phyloP scores from a whole-genome alignment of 2,329 filamentous ascomycete species.

The Fusarium compactum region DNA sequence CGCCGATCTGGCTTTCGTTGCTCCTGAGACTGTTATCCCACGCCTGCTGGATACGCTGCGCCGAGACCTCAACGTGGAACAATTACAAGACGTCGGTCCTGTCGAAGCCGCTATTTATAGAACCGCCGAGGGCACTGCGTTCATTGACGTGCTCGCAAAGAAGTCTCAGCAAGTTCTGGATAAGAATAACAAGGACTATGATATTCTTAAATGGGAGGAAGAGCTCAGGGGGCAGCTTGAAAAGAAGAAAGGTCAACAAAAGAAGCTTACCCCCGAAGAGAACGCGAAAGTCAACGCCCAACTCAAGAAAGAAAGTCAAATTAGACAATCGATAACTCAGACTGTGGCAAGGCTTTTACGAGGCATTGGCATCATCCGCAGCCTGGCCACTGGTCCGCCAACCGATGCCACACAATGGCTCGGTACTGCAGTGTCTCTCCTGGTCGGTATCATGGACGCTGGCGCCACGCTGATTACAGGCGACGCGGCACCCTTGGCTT shows the following conservation, averaged over 20 bases:
- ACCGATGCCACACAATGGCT: conserved; percentile 92
- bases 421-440: conserved; percentile 78
- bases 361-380: conserved; percentile 86
- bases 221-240: conserved; percentile 88
- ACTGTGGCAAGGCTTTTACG: conserved; percentile 79
- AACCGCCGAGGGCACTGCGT: conserved; percentile 87
- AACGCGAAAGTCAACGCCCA: conserved; percentile 91
- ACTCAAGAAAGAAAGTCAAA: conserved; percentile 84
- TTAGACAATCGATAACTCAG: conserved; percentile 77
- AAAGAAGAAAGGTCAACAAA: conserved; percentile 91
- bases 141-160: conserved; percentile 90
- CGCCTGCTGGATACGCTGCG: conserved; percentile 80
- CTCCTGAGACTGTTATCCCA: conserved; percentile 83
- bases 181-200: conserved; percentile 95
- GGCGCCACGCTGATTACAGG: conserved; percentile 86
- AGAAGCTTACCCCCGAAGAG: conserved; percentile 92
- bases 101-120: conserved; percentile 94
- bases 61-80: conserved; percentile 76
- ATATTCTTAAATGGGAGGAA: conserved; percentile 96
- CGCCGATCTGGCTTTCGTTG: conserved; percentile 92
- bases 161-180: conserved; percentile 78
- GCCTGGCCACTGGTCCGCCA: conserved; percentile 87
- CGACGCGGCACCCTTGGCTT: conserved; percentile 80
- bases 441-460: conserved; percentile 80
- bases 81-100: conserved; percentile 80